A percentile compares a stretch with the other conserved stretches of the same genome.
phyloP scores from a whole-genome alignment of 768 basidiomycete genomes.

The Tylopilus balloui region DNA sequence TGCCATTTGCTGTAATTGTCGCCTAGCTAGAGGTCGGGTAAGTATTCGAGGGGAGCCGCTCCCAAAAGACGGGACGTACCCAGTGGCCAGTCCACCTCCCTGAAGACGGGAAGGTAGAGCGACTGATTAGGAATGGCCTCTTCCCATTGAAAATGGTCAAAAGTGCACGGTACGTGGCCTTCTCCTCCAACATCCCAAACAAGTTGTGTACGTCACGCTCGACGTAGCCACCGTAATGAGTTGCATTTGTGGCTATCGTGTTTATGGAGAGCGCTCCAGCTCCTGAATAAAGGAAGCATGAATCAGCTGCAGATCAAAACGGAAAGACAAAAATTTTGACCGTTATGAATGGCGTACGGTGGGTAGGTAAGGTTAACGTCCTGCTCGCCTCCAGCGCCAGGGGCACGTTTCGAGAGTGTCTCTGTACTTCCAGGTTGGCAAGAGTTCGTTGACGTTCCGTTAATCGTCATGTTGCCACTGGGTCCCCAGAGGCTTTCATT shows the following conservation, averaged over 20 bases:
- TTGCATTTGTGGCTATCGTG: constrained; percentile 67
- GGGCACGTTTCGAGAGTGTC: constrained; percentile 37
- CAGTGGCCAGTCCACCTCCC: constrained; percentile 74
- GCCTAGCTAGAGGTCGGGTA: constrained; percentile 46
- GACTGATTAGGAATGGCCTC: constrained; percentile 67
- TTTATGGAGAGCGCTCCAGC: constrained; percentile 48
- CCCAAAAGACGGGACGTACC: constrained; percentile 32
- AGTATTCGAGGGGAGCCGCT: neutral
- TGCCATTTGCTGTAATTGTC: constrained; percentile 77
- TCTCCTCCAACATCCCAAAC: constrained; percentile 69
- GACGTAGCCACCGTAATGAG: constrained; percentile 55
- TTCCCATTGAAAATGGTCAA: constrained; percentile 49
- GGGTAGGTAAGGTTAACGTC: constrained; percentile 52
- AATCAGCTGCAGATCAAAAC: neutral
- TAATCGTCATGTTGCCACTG: constrained; percentile 72
- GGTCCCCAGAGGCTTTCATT: constrained; percentile 56
- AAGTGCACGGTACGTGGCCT: constrained; percentile 58
- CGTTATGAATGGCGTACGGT: constrained; percentile 71
- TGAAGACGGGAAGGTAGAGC: constrained; percentile 64
- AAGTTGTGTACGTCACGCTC: constrained; percentile 70
- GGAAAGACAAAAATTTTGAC: constrained; percentile 29
- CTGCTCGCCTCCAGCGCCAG: constrained; percentile 47
- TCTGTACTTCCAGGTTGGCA: constrained; percentile 18
- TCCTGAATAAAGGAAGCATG: constrained; percentile 30
- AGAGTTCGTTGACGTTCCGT: constrained; percentile 55